Percentiles rank a stretch among this genome's conserved stretches.
Conservation (phyloP, 768 basidiomycete genomes). For the Lactarius hengduanensis region DNA sequence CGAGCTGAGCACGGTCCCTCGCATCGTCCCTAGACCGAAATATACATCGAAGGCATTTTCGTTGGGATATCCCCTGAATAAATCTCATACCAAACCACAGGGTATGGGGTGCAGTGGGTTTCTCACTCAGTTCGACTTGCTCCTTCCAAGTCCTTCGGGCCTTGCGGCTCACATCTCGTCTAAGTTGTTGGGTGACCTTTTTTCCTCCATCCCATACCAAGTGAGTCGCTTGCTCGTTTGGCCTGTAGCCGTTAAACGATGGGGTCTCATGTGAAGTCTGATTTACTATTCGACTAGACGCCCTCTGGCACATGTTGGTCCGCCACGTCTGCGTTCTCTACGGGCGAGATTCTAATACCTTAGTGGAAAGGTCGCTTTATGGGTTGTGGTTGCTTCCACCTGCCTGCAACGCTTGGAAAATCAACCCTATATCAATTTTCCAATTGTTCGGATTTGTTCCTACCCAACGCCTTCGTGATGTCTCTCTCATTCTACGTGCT, state of each 20-base stretch:
- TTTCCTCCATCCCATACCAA: no score
- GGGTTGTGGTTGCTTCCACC: not conserved
- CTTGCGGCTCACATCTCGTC: no score
- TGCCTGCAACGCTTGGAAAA: not conserved
- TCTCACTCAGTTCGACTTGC: no score
- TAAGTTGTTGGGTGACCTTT: no score
- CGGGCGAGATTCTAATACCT: constrained; percentile 3
- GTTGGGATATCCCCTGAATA: no score
- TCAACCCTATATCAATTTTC: not conserved
- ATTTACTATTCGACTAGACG: not conserved
- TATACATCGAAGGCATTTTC: no score
- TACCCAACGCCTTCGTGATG: not conserved
- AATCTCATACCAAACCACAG: no score
- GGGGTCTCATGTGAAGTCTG: not conserved
- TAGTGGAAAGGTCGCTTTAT: not conserved
- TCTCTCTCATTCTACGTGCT: constrained; percentile 11
- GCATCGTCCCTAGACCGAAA: no score
- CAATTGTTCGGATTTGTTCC: not conserved
- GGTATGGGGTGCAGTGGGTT: no score
- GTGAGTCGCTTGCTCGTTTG: no score
- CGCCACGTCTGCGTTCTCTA: not conserved
- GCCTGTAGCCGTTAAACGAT: not conserved
- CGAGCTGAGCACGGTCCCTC: no score
- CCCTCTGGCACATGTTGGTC: not conserved
- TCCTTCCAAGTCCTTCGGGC: no score